phyloP scores from a whole-genome alignment of 2,329 filamentous ascomycete species.

The Calonectria leucothoes region DNA sequence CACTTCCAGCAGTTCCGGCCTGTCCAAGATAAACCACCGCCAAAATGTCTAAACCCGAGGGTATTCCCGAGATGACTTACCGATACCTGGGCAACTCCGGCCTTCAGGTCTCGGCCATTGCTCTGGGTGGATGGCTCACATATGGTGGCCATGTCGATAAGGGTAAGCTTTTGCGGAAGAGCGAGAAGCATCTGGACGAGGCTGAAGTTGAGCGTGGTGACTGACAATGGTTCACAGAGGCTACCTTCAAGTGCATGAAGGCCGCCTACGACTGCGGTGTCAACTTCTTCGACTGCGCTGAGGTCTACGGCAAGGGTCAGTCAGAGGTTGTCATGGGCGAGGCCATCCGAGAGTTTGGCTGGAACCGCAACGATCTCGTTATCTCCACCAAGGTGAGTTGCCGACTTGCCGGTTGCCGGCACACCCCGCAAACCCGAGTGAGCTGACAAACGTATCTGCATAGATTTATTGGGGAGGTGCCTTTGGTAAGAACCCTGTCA shows the following conservation, averaged over 20 bases:
- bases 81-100: conserved; percentile 78
- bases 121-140: conserved; percentile 78
- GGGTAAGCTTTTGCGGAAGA: conserved; percentile 54
- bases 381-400: conserved; percentile 67
- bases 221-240: conserved; percentile 44
- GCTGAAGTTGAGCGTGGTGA: not conserved
- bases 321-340: conserved; percentile 73
- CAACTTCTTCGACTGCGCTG: conserved; percentile 73
- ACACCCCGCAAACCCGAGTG: not conserved
- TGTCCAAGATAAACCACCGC: conserved; percentile 3
- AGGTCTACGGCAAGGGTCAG: conserved; percentile 68
- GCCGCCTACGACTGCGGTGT: conserved; percentile 69
- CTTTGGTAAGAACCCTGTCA: conserved; percentile 71
- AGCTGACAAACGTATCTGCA: not conserved
- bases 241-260: conserved; percentile 70
- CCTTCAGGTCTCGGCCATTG: conserved; percentile 79
- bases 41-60: conserved; percentile 55
- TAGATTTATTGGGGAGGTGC: conserved; percentile 74
- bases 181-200: not conserved
- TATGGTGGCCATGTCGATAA: conserved; percentile 80
- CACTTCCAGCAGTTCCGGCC: not conserved
- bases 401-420: not conserved
- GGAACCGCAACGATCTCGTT: conserved; percentile 71
- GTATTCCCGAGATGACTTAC: conserved; percentile 72
- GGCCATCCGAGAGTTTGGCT: conserved; percentile 69